These are phyloP conservation scores for Plasmodiophora brassicae DNA, from an alignment of 208 protist species.

Conservation along the genomic window DNA sequence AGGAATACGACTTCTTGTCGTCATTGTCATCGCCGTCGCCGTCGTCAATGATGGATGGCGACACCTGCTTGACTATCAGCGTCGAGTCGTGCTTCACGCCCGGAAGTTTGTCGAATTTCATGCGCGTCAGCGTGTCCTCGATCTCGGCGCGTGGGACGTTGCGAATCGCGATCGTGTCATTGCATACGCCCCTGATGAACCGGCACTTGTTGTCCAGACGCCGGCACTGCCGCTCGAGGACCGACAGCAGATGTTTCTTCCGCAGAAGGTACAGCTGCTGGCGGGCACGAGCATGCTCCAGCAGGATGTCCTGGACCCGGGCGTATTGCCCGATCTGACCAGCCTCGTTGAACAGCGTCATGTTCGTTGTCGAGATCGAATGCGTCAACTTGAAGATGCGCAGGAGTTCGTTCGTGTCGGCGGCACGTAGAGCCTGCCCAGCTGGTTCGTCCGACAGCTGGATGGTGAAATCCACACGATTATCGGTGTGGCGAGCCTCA, in stretches of 20 bases:
- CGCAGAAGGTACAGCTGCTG: neutral
- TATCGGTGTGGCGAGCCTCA: constrained; percentile 15
- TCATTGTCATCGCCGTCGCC: neutral
- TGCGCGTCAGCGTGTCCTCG: neutral
- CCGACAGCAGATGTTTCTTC: neutral
- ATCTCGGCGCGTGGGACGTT: neutral
- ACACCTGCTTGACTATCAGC: neutral
- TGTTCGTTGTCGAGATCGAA: neutral
- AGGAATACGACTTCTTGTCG: neutral
- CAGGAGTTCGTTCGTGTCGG: neutral
- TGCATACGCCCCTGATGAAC: neutral
- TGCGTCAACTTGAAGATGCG: neutral
- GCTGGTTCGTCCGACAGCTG: neutral
- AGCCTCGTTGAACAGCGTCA: neutral
- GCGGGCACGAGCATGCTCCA: neutral
- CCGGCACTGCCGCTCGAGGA: neutral
- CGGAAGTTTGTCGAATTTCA: neutral
- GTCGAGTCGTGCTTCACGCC: neutral
- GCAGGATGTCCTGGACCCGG: neutral
- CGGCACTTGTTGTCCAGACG: constrained; percentile 26
- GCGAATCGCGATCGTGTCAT: neutral
- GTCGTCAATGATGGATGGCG: neutral
- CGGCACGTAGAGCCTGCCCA: neutral
- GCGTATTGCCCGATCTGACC: neutral
- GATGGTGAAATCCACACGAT: neutral